Conservation (phyloP, 495 filamentous ascomycete species). For the Lentithecium fluviatile region DNA sequence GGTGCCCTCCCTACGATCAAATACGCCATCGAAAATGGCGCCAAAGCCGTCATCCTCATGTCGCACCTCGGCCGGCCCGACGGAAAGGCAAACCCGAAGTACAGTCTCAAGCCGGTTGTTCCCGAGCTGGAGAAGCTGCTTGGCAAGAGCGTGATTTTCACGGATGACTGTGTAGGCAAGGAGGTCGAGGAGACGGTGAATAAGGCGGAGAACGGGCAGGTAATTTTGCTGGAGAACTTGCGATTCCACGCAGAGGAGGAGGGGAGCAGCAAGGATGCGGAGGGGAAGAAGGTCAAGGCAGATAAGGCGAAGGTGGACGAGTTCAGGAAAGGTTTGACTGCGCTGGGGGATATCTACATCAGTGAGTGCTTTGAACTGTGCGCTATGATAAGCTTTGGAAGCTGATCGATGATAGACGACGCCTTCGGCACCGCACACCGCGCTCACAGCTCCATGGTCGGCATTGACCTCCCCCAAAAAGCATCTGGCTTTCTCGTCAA, state of each 20-base stretch:
- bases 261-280: constrained; percentile 84
- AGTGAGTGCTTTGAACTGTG: constrained; percentile 60
- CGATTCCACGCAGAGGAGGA: constrained; percentile 98
- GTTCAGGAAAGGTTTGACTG: constrained; percentile 93
- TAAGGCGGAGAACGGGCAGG: constrained; percentile 75
- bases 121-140: constrained; percentile 89
- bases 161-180: constrained; percentile 85
- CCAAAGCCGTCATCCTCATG: constrained; percentile 96
- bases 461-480: constrained; percentile 90
- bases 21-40: constrained; percentile 90
- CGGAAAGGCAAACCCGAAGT: constrained; percentile 85
- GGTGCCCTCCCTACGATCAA: constrained; percentile 97
- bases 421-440: constrained; percentile 98
- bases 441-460: constrained; percentile 98
- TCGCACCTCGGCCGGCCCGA: constrained; percentile 96
- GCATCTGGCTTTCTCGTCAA: constrained; percentile 98
- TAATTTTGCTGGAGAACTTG: constrained; percentile 94
- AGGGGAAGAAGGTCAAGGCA: constrained; percentile 97
- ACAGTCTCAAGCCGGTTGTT: constrained; percentile 88
- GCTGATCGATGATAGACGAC: constrained; percentile 63
- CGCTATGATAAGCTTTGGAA: neutral
- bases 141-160: constrained; percentile 77
- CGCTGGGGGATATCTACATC: constrained; percentile 93
- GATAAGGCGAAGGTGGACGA: constrained; percentile 87
- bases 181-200: constrained; percentile 87